Conservation (phyloP, 2,329 filamentous ascomycete species). For the Colletotrichum lentis region DNA sequence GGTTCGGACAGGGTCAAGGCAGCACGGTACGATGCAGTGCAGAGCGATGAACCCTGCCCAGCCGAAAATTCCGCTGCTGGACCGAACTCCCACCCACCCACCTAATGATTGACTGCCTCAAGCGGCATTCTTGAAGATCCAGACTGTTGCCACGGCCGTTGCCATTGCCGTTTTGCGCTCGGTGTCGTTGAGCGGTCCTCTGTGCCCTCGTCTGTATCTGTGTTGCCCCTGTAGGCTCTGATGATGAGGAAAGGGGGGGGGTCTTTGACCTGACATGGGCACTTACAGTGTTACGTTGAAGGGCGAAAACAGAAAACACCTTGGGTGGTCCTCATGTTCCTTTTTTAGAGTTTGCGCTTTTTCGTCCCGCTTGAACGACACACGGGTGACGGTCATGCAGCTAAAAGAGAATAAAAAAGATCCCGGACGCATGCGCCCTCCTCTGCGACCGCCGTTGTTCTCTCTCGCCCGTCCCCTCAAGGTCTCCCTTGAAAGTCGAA, state of each 20-base stretch:
- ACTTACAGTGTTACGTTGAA: not conserved
- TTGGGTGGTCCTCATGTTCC: not conserved
- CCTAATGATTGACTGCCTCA: not conserved
- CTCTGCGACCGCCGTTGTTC: not conserved
- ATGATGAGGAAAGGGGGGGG: not conserved
- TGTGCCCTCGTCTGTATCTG: conserved; percentile 19
- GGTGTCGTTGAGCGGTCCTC: conserved; percentile 16
- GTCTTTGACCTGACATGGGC: conserved; percentile 14
- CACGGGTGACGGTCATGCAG: conserved; percentile 34
- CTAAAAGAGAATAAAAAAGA: not conserved
- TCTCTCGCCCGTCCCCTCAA: not conserved
- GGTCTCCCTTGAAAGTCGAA: conserved; percentile 16
- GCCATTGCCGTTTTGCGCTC: conserved; percentile 18
- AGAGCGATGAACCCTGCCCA: not conserved
- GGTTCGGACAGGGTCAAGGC: conserved; percentile 8
- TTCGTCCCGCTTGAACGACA: conserved; percentile 37
- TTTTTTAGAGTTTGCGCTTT: conserved; percentile 27
- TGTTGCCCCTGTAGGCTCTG: not conserved
- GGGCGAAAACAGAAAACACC: conserved; percentile 25
- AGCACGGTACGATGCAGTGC: not conserved
- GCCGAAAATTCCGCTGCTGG: not conserved
- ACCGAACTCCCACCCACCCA: not conserved
- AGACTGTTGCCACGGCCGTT: not conserved
- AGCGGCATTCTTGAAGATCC: not conserved
- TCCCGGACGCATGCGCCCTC: conserved; percentile 15